These are phyloP conservation scores for Daldinia vernicosa DNA, from an alignment of 495 filamentous ascomycete genomes.

Conservation along the genomic window DNA sequence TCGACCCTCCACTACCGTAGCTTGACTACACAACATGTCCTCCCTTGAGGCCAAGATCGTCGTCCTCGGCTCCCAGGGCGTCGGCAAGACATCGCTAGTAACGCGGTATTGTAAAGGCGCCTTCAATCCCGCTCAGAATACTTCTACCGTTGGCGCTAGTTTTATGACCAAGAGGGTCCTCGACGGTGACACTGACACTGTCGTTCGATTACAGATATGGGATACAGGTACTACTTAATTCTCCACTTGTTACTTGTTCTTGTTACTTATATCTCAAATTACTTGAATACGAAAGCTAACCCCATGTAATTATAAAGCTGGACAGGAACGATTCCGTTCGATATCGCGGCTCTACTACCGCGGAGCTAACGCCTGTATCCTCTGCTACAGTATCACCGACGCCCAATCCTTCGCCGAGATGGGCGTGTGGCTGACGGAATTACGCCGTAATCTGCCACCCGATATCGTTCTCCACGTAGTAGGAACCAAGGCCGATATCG, in stretches of 20 bases:
- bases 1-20: neutral
- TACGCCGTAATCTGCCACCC: constrained; percentile 71
- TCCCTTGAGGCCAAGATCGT: constrained; percentile 93
- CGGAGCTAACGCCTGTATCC: constrained; percentile 90
- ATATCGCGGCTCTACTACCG: constrained; percentile 96
- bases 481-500: constrained; percentile 92
- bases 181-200: constrained; percentile 80
- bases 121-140: constrained; percentile 73
- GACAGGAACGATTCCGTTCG: constrained; percentile 92
- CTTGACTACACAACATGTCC: constrained; percentile 50
- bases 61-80: constrained; percentile 88
- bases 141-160: constrained; percentile 89
- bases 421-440: constrained; percentile 87
- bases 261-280: constrained; percentile 3
- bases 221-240: constrained; percentile 66
- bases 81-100: constrained; percentile 94
- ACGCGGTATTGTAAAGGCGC: constrained; percentile 84
- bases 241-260: constrained; percentile 13
- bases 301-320: constrained; percentile 59
- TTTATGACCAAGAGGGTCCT: constrained; percentile 93
- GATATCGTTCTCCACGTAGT: constrained; percentile 95
- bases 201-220: constrained; percentile 90
- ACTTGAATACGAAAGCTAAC: constrained; percentile 5
- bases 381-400: constrained; percentile 93
- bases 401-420: constrained; percentile 89